Evolutionary conservation across 768 basidiomycete genomes (phyloP).

Genomic region (Boletellus emodensis): DNA sequence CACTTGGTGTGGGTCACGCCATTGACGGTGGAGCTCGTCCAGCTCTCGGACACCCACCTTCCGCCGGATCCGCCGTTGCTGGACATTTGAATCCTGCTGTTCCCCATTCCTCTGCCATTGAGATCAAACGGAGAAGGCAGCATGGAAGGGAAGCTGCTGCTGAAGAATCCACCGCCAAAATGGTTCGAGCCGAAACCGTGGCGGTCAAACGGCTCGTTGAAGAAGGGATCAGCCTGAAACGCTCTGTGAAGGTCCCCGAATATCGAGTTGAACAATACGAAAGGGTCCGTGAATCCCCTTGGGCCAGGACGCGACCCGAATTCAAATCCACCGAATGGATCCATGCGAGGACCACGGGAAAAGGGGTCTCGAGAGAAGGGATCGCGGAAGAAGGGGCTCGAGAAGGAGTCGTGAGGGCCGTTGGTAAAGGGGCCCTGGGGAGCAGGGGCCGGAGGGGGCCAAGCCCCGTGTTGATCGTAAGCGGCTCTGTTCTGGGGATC

Average conservation of each 20-base stretch:
- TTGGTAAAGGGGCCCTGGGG: slow-evolving; percentile 13
- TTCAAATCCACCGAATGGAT: slow-evolving; percentile 26
- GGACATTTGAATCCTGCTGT: slow-evolving; percentile 10
- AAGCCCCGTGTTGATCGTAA: slow-evolving; percentile 70
- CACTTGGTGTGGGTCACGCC: slow-evolving; percentile 60
- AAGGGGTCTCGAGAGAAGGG: slow-evolving; percentile 14
- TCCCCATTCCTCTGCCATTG: slow-evolving; percentile 13
- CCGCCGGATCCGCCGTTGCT: slow-evolving; percentile 8
- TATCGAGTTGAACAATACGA: slow-evolving; percentile 66
- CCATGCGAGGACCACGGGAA: slow-evolving; percentile 23
- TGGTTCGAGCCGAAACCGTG: slow-evolving; percentile 14
- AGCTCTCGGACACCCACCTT: slow-evolving; percentile 54
- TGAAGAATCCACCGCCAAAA: slow-evolving; percentile 13
- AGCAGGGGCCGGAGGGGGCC: slow-evolving; percentile 56
- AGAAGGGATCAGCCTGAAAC: slow-evolving; percentile 35
- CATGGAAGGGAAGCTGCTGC: slow-evolving; percentile 4
- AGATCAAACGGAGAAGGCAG: slow-evolving; percentile 11
- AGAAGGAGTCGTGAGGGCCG: slow-evolving; percentile 16
- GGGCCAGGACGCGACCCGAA: slow-evolving; percentile 15
- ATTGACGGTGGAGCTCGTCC: slow-evolving; percentile 54
- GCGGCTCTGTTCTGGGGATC: slow-evolving; percentile 57
- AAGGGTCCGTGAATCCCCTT: slow-evolving; percentile 64
- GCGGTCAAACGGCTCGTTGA: slow-evolving; percentile 19
- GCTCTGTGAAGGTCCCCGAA: slow-evolving; percentile 50
- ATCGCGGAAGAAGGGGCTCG: slow-evolving; percentile 16